These are phyloP conservation scores for Termitomyces sp. DNA, from an alignment of 768 basidiomycete genomes.

Conservation along the genomic window DNA sequence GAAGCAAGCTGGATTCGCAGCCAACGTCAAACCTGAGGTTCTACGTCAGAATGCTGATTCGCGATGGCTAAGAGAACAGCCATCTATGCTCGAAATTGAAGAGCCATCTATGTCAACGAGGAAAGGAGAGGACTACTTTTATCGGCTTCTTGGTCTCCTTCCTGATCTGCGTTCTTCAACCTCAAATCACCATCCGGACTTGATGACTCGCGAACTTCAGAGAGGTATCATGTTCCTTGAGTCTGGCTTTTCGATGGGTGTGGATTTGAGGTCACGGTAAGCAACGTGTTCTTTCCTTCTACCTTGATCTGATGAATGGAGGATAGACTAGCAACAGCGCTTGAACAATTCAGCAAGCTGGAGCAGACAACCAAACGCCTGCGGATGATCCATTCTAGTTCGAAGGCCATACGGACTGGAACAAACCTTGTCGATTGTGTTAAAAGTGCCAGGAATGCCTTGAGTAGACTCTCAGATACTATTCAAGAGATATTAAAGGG, in stretches of 20 bases:
- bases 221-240: constrained; percentile 77
- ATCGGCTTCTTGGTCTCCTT: constrained; percentile 59
- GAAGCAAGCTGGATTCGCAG: constrained; percentile 71
- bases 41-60: constrained; percentile 51
- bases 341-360: constrained; percentile 20
- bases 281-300: constrained; percentile 20
- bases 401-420: constrained; percentile 11
- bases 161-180: constrained; percentile 62
- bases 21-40: constrained; percentile 67
- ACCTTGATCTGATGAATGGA: constrained; percentile 1
- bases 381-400: constrained; percentile 14
- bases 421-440: constrained; percentile 13
- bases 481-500: constrained; percentile 35
- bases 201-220: constrained; percentile 84
- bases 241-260: constrained; percentile 66
- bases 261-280: constrained; percentile 64
- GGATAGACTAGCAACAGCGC: constrained; percentile 26
- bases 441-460: constrained; percentile 18
- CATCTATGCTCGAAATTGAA: constrained; percentile 26
- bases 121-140: constrained; percentile 62
- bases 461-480: constrained; percentile 30
- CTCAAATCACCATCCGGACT: constrained; percentile 71
- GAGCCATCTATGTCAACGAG: constrained; percentile 21
- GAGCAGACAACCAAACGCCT: constrained; percentile 23
- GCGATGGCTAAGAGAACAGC: constrained; percentile 67